Base-by-base conservation (phyloP, 106 monocot species). In the Dioscorea zingiberensis region DNA sequence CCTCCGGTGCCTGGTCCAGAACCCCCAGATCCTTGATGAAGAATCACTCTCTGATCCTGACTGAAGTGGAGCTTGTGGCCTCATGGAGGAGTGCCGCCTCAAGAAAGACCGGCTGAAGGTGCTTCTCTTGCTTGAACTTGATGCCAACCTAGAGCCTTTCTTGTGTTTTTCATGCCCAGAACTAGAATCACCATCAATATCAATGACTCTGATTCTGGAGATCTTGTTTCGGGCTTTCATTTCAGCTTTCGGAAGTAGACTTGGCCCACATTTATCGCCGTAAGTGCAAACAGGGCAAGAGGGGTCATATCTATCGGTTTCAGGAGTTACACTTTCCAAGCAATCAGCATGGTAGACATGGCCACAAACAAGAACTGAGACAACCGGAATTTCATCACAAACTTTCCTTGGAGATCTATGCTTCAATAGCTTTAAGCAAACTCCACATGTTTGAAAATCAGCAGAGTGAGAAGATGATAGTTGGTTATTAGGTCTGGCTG, bases 271-370 rank as follows among this genome's bases (percentile, higher is more conserved):
- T 56, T 63, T 76, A 59, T 73, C 82, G 7, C 79, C 84, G 45
- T 78, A 46, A 21, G 73, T 84, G 59, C 97, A 98, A 24, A 84
- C 21, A 16, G 92, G 92, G 58, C 97, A 98, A 13, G 81, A 53
- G 16, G 97, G 97, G 22, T 98, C 89, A 55, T 79, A 92, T 27
- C 58, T 71, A n/a, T 98, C 84, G 13, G 44, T 57, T 69, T 98
- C 97, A 29, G 59, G 19, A 1, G 85, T 92, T 45, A 81, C 65
- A 27, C 62, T 84, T 22, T 98, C 97, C 71, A 98, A 80, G 75
- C 97, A 98, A 1, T 98, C 97, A 21, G 88, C 86, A 32, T 98
- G 97, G 48, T 80, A 98, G 1, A 84, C 80, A 69, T 98, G 97
- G 2, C 92, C 86, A 23, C 97, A 98, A 24, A 70, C 59, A 3